These are phyloP conservation scores for Penicillium sp. DNA, from an alignment of 2,329 filamentous ascomycete species.

Conservation along the genomic window DNA sequence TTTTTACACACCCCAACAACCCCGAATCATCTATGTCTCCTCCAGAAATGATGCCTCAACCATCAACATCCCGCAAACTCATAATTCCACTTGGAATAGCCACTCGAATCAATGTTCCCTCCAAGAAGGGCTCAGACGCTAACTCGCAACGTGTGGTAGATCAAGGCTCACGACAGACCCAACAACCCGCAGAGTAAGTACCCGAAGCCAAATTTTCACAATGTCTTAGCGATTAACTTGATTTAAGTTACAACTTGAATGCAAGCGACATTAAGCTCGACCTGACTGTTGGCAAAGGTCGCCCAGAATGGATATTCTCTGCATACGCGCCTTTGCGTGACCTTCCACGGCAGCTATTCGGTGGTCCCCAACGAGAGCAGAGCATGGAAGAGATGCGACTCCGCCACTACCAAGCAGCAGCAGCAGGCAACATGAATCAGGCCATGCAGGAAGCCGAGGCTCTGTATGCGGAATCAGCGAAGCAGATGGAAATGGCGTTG, in stretches of 20 bases:
- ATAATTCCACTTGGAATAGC: neutral
- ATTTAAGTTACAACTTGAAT: slow-evolving; percentile 54
- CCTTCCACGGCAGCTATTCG: slow-evolving; percentile 79
- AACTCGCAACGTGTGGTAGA: neutral
- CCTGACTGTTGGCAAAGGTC: slow-evolving; percentile 60
- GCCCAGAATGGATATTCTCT: slow-evolving; percentile 82
- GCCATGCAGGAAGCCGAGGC: slow-evolving; percentile 54
- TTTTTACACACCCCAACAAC: neutral
- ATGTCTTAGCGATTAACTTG: slow-evolving; percentile 16
- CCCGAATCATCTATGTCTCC: neutral
- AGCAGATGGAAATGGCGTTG: slow-evolving; percentile 71
- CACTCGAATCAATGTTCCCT: neutral
- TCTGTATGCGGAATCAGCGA: slow-evolving; percentile 63
- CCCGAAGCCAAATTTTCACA: neutral
- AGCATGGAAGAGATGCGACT: slow-evolving; percentile 85
- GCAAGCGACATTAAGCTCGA: slow-evolving; percentile 64
- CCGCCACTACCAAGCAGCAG: slow-evolving; percentile 65
- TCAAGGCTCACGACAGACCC: slow-evolving; percentile 17
- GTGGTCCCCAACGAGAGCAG: slow-evolving; percentile 74
- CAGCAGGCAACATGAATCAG: slow-evolving; percentile 59
- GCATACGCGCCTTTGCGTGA: slow-evolving; percentile 77
- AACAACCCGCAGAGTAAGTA: slow-evolving; percentile 27
- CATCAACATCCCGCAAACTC: neutral
- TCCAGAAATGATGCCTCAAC: neutral
- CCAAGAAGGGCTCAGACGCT: neutral